phyloP scores from a whole-genome alignment of 2,329 filamentous ascomycete species.

The Xylaria multiplex region DNA sequence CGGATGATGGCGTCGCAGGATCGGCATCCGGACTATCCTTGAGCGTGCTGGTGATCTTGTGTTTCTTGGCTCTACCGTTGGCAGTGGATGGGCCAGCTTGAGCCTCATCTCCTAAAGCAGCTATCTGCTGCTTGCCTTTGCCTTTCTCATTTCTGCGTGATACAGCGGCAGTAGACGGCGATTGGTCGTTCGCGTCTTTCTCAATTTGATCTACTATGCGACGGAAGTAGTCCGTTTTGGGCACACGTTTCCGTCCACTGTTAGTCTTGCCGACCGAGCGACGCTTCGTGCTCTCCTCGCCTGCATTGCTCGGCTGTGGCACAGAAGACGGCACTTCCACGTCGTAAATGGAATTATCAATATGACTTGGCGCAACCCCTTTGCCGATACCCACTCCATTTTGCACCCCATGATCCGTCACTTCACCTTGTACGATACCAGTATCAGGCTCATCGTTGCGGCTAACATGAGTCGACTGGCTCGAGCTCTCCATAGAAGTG shows the following conservation, averaged over 20 bases:
- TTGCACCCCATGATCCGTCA: neutral
- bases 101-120: slow-evolving; percentile 2
- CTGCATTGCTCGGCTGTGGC: slow-evolving; percentile 22
- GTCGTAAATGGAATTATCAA: slow-evolving; percentile 14
- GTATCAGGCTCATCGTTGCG: slow-evolving; percentile 6
- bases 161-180: slow-evolving; percentile 38
- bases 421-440: neutral
- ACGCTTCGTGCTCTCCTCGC: slow-evolving; percentile 3
- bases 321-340: slow-evolving; percentile 38
- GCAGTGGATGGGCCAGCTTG: slow-evolving; percentile 34
- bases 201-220: slow-evolving; percentile 31
- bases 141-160: slow-evolving; percentile 30
- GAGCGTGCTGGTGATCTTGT: slow-evolving; percentile 42
- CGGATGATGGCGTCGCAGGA: slow-evolving; percentile 23
- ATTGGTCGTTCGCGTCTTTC: slow-evolving; percentile 27
- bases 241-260: slow-evolving; percentile 44
- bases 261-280: slow-evolving; percentile 28
- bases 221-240: slow-evolving; percentile 43
- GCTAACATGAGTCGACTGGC: neutral
- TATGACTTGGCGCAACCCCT: slow-evolving; percentile 2
- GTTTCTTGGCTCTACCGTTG: slow-evolving; percentile 30
- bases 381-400: neutral
- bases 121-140: slow-evolving; percentile 21
- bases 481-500: neutral
- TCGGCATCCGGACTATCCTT: slow-evolving; percentile 22